phyloP scores from a whole-genome alignment of 2,329 filamentous ascomycete species.

The Exophiala sideris region DNA sequence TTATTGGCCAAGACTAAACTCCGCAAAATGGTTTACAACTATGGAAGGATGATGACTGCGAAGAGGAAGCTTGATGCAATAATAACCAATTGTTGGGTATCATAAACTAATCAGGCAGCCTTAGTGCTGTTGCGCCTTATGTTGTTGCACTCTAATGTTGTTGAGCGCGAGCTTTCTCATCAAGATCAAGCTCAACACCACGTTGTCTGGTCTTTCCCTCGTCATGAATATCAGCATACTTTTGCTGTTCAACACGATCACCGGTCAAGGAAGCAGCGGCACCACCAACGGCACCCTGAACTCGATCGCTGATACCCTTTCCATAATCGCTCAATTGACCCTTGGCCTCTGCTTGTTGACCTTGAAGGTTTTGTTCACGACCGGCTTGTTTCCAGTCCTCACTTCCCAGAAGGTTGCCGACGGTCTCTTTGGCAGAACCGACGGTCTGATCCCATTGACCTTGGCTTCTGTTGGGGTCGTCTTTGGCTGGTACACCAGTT shows the following conservation, averaged over 20 bases:
- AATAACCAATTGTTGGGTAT: too few species aligned
- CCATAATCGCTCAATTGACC: conserved; percentile 76
- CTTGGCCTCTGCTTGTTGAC: conserved; percentile 76
- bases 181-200: conserved; percentile 75
- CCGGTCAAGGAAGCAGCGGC: conserved; percentile 71
- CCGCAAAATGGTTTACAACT: too few species aligned
- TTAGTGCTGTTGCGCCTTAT: too few species aligned
- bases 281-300: conserved; percentile 67
- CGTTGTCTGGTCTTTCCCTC: conserved; percentile 79
- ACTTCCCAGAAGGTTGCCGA: conserved; percentile 72
- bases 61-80: too few species aligned
- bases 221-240: conserved; percentile 65
- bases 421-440: conserved; percentile 77
- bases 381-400: conserved; percentile 73
- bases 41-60: too few species aligned
- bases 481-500: conserved; percentile 66
- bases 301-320: conserved; percentile 63
- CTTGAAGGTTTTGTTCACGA: conserved; percentile 72
- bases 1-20: conserved; percentile 10
- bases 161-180: conserved; percentile 59
- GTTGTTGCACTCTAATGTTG: conserved; percentile 7
- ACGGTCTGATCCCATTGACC: conserved; percentile 83
- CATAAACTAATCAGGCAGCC: too few species aligned
- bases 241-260: conserved; percentile 61
- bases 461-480: conserved; percentile 67